Evolutionary conservation across 1,284 basidiomycete species (phyloP).

Genomic region (Cystobasidiaceae sp.): DNA sequence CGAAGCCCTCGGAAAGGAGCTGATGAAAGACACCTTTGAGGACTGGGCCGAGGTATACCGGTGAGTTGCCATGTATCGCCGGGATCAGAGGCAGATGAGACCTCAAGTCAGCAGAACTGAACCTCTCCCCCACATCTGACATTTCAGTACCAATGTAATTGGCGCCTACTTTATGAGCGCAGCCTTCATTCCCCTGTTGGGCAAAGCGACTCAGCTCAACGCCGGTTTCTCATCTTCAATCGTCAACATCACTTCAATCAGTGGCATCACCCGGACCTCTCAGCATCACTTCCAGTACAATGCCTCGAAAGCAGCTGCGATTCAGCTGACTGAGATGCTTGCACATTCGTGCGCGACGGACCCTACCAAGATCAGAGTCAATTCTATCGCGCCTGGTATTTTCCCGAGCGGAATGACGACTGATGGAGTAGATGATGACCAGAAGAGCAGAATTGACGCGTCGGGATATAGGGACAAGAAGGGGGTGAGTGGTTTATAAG

Average conservation of each 20-base stretch:
- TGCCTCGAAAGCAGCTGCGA: conserved; percentile 13
- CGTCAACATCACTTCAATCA: conserved; percentile 71
- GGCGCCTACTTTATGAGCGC: conserved; percentile 64
- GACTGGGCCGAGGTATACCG: conserved; percentile 58
- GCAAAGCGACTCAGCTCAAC: conserved; percentile 58
- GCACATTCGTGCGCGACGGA: conserved; percentile 1
- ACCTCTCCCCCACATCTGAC: conserved; percentile 55
- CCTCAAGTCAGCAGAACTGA: conserved; percentile 48
- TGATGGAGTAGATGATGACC: neutral
- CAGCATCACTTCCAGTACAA: conserved; percentile 8
- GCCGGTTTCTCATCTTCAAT: conserved; percentile 58
- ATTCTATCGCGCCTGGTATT: conserved; percentile 36
- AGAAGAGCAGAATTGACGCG: conserved; percentile 12
- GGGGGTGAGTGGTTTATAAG: too few species aligned
- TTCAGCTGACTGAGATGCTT: conserved; percentile 14
- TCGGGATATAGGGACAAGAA: conserved; percentile 22
- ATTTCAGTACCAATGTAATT: conserved; percentile 54
- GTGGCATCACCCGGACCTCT: conserved; percentile 56
- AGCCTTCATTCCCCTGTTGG: conserved; percentile 67
- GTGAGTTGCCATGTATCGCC: conserved; percentile 41
- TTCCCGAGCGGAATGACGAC: conserved; percentile 26
- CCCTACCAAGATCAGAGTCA: conserved; percentile 23
- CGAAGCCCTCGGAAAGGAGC: conserved; percentile 57
- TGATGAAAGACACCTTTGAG: conserved; percentile 57
- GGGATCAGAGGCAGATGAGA: neutral